Base-by-base conservation (phyloP, 2,329 filamentous ascomycete genomes). In the Arthrinium phaeospermum region DNA sequence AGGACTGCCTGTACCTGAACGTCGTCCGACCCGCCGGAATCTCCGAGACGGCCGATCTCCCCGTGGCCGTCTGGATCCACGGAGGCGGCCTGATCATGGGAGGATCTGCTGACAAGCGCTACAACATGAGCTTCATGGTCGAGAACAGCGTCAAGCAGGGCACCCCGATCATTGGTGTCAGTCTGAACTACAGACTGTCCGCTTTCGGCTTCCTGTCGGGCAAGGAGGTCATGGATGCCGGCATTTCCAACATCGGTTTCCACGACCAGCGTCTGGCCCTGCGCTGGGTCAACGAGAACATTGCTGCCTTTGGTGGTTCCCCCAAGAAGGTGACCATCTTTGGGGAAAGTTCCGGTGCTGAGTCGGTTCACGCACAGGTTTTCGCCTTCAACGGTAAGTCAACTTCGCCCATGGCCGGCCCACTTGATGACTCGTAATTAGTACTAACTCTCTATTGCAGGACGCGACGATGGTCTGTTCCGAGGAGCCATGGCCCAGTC, bases 91-190 rank as follows among this genome's bases (percentile, higher is more conserved):
- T 79, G 27, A 72, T 71, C 61, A 72, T 74, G 72, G 78, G 78
- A 13, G 75, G 75, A 5, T 73, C 75, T 80, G 34, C 76, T 75
- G 86, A 89, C 71, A 77, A 84, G 34, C 83, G 88, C 41, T 91
- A 91, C 79, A 91, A 92, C 76, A 81, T 91, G 71, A 88, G 86
- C 30, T 88, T 86, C 73, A 86, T 91, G 68, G 86, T 92, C 3
- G 76, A 84, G n/a, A 83, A 85, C 64, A 82, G 83, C 1, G 81
- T 83, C 2, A 76, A 80, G 13, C 83, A 85, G 24, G 82, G 82
- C 71, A 85, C 83, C 67, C 86, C 85, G 0, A 83, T 88, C 72
- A 83, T 88, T 47, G 85, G 80, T 0, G 84, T 88, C 16, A 84
- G 81, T 10, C 75, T 88, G 64, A 87, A 87, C 74, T 87, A 88